These are phyloP conservation scores for Chrysanthemum makinoi DNA, from an alignment of 129 eudicot species.

Conservation along the genomic window DNA sequence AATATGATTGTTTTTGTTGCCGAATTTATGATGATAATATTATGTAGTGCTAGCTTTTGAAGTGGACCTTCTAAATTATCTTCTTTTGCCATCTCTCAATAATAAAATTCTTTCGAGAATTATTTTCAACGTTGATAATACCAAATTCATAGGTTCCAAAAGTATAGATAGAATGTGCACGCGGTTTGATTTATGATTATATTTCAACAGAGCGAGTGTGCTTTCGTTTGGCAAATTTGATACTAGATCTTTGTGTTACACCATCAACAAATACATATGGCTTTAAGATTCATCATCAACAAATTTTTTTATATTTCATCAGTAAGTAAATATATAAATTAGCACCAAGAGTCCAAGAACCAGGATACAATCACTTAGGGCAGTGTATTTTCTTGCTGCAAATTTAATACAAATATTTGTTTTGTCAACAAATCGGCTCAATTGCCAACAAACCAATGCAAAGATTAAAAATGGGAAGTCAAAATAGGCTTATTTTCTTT, in stretches of 20 bases:
- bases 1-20: constrained; percentile 26
- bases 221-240: constrained; percentile 22
- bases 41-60: constrained; percentile 28
- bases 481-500: constrained; percentile 3
- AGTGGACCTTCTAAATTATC: constrained; percentile 27
- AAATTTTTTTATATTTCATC: no score
- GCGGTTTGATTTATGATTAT: constrained; percentile 1
- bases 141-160: constrained; percentile 16
- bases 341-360: no score
- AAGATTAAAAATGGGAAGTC: neutral
- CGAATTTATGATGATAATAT: constrained; percentile 25
- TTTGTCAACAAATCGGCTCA: neutral
- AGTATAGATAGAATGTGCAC: neutral
- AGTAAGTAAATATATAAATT: no score
- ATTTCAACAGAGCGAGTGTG: constrained; percentile 9
- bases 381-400: constrained; percentile 15
- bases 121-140: constrained; percentile 10
- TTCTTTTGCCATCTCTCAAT: constrained; percentile 32
- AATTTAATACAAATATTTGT: constrained; percentile 15
- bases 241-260: constrained; percentile 8
- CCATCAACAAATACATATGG: no score
- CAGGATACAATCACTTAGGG: no score
- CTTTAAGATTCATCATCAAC: no score
- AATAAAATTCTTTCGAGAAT: neutral
- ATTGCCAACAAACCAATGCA: neutral